phyloP scores from a whole-genome alignment of 805 yeast genomes.

The Ogataea trehalophila region DNA sequence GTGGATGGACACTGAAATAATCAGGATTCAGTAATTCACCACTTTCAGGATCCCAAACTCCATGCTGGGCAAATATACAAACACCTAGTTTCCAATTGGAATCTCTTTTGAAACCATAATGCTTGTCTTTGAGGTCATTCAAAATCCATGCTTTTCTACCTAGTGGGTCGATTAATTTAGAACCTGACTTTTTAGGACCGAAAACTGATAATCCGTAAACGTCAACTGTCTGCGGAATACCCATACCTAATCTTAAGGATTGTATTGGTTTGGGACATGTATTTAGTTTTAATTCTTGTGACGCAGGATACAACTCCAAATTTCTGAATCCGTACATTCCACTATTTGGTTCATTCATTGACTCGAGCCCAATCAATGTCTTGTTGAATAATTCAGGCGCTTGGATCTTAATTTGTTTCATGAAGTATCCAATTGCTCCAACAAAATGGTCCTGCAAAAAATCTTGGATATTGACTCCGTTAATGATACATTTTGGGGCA shows the following conservation, averaged over 20 bases:
- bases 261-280: constrained; percentile 82
- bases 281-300: constrained; percentile 67
- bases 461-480: constrained; percentile 74
- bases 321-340: constrained; percentile 68
- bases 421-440: constrained; percentile 45
- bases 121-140: constrained; percentile 47
- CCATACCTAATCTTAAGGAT: constrained; percentile 73
- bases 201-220: constrained; percentile 63
- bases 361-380: constrained; percentile 73
- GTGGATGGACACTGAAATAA: constrained; percentile 44
- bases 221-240: constrained; percentile 63
- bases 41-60: constrained; percentile 59
- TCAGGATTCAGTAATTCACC: constrained; percentile 41
- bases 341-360: constrained; percentile 77
- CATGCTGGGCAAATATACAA: constrained; percentile 79
- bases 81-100: constrained; percentile 63
- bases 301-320: constrained; percentile 49
- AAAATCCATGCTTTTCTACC: constrained; percentile 69
- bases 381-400: constrained; percentile 42
- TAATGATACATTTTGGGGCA: constrained; percentile 70
- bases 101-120: constrained; percentile 68
- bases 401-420: constrained; percentile 33
- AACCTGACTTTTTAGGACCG: constrained; percentile 70
- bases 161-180: constrained; percentile 54
- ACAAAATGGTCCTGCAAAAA: constrained; percentile 64